Evolutionary conservation across 805 yeast species (phyloP).

Genomic region (Maudiozyma turicensis): DNA sequence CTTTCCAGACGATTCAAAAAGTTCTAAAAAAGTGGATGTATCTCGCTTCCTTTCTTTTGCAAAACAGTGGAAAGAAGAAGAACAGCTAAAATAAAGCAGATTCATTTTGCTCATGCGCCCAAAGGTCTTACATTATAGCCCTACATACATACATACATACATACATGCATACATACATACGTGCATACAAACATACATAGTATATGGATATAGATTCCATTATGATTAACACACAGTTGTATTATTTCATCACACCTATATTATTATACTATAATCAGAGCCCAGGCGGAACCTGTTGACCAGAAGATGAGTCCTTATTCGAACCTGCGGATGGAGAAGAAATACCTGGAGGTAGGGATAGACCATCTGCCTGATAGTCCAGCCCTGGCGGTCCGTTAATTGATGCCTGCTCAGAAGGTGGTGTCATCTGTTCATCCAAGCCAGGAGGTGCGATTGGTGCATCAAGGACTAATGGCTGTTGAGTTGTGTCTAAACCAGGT

Average conservation of each 20-base stretch:
- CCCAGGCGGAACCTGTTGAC: slow-evolving; percentile 2
- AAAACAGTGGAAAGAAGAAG: slow-evolving; percentile 36
- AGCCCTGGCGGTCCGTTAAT: slow-evolving; percentile 3
- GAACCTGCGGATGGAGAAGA: slow-evolving; percentile 2
- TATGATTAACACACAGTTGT: too few relatives aligned
- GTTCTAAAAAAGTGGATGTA: slow-evolving; percentile 12
- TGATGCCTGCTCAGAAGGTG: neutral
- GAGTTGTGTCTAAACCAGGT: neutral
- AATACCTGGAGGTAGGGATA: slow-evolving; percentile 6
- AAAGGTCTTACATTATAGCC: too few relatives aligned
- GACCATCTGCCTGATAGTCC: neutral
- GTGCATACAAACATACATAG: too few relatives aligned
- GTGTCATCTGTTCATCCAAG: neutral
- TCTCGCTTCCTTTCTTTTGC: slow-evolving; percentile 39
- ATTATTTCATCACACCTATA: too few relatives aligned
- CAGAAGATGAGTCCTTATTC: slow-evolving; percentile 16
- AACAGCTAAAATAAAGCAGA: neutral
- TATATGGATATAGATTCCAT: too few relatives aligned
- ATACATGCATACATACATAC: too few relatives aligned
- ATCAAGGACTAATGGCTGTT: neutral
- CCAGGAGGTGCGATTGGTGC: slow-evolving; percentile 2
- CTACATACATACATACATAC: too few relatives aligned
- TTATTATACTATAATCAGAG: neutral
- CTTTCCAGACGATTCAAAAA: slow-evolving; percentile 50
- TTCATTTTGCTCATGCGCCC: too few relatives aligned